Base-by-base conservation (phyloP, 2,329 filamentous ascomycete species). In the Pseudocercospora vitis region DNA sequence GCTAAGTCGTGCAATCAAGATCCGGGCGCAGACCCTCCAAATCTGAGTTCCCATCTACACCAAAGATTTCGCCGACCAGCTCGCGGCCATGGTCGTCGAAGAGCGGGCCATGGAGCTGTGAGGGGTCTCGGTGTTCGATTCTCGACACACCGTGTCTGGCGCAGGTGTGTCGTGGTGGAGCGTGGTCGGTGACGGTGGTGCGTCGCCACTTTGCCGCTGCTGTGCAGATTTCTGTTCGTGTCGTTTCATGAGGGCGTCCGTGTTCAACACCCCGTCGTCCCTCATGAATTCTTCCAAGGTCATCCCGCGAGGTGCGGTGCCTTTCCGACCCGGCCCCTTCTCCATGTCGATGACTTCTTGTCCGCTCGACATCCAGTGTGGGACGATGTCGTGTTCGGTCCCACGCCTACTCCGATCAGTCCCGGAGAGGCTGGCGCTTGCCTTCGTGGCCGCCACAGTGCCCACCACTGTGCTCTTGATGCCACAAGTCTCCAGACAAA, bases 401-500 rank as follows among this genome's bases (percentile, higher is more conserved):
- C 37, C 37, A 23, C 37, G 37, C 24, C 37, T 24, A 26, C 37
- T 42, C 6, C 37, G 21, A 21, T 42, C 37, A 21, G 21, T 21
- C 7, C 37, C 37, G n/a, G 37, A 42, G 1, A 42, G 19, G 19
- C 37, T 42, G 9, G n/a, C 8, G 19, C 37, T 42, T 1, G 19
- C 8, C 24, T 42, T 42, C 37, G 37, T 42, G 9, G 37, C 37
- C 3, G 37, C 24, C 11, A n/a, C 18, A 12, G 37, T 23, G 8
- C 19, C 37, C 12, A 4, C 11, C 7, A 42, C 37, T n/a, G 37
- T 23, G n/a, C 18, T 42, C 19, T 57, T 60, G 51, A 79, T 54
- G 7, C 75, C 73, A 37, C 52, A 49, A 7, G 66, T 24, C 39
- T 58, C 24, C 83, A 72, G 16, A 21, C 21, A 42, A 12, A 19